These are phyloP conservation scores for Ceratocystis variospora DNA, from an alignment of 2,329 filamentous ascomycete genomes.

Conservation along the genomic window DNA sequence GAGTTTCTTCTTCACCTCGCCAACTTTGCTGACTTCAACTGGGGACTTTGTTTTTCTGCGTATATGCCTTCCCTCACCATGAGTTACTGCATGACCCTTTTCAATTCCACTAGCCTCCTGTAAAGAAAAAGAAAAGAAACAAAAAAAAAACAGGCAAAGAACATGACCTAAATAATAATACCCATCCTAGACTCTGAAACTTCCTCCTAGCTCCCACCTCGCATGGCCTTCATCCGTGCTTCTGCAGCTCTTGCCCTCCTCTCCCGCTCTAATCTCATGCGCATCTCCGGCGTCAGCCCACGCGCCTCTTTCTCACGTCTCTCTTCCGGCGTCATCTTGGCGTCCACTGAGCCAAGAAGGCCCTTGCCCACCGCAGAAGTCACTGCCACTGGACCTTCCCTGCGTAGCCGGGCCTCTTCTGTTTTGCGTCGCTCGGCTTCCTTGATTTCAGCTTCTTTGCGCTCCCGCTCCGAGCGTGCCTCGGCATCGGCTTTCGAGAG, in stretches of 20 bases:
- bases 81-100: too few relatives aligned
- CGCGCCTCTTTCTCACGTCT: conserved; percentile 69
- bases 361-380: conserved; percentile 36
- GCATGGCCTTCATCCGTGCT: conserved; percentile 62
- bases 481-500: conserved; percentile 61
- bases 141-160: background rate
- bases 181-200: background rate
- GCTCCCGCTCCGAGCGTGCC: conserved; percentile 54
- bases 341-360: conserved; percentile 41
- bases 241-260: conserved; percentile 82
- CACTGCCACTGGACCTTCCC: conserved; percentile 45
- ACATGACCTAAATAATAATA: background rate
- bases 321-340: conserved; percentile 64
- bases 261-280: conserved; percentile 71
- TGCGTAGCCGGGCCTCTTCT: conserved; percentile 59
- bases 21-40: too few relatives aligned
- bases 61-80: too few relatives aligned
- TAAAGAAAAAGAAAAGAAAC: too few relatives aligned
- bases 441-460: conserved; percentile 50
- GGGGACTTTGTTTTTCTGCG: too few relatives aligned
- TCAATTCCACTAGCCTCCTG: too few relatives aligned
- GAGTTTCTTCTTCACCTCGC: too few relatives aligned
- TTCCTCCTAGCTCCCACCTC: conserved; percentile 26
- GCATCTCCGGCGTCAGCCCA: conserved; percentile 78
- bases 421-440: conserved; percentile 57